These are phyloP conservation scores for Prunus persica DNA, from an alignment of 306 rosid genomes.

Conservation along the genomic window DNA sequence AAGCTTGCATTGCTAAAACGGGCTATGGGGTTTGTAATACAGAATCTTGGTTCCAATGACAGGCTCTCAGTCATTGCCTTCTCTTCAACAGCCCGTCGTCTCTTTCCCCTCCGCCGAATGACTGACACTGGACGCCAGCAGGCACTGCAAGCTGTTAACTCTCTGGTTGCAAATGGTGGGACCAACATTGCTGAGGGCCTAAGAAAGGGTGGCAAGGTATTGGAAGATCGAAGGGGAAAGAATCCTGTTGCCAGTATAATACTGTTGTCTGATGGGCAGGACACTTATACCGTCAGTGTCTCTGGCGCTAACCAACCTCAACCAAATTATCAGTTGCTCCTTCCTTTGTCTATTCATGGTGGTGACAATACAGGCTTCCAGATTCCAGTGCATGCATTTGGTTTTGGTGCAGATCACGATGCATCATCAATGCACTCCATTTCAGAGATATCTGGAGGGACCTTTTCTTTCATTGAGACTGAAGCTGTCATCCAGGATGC, in stretches of 20 bases:
- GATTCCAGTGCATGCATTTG: constrained; percentile 93
- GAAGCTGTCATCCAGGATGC: constrained; percentile 95
- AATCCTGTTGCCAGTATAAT: constrained; percentile 86
- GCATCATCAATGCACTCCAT: constrained; percentile 92
- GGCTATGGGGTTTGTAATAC: constrained; percentile 98
- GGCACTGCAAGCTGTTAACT: constrained; percentile 93
- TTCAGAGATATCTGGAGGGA: constrained; percentile 94
- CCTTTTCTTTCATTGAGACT: constrained; percentile 94
- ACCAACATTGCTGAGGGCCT: constrained; percentile 96
- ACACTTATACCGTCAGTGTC: constrained; percentile 71
- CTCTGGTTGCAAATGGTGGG: constrained; percentile 98
- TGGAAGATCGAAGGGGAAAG: constrained; percentile 89
- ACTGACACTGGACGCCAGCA: constrained; percentile 78
- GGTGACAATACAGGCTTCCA: constrained; percentile 67
- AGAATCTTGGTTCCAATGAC: constrained; percentile 85
- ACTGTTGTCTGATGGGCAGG: constrained; percentile 92
- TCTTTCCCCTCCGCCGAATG: constrained; percentile 81
- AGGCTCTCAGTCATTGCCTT: constrained; percentile 92
- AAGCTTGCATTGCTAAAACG: constrained; percentile 91
- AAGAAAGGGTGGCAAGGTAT: constrained; percentile 84
- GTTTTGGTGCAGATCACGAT: constrained; percentile 94
- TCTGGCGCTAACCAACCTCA: constrained; percentile 60
- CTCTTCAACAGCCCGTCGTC: constrained; percentile 97
- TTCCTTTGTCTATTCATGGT: constrained; percentile 66
- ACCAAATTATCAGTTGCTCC: constrained; percentile 76